Evolutionary conservation across 1,284 basidiomycete species (phyloP).

Genomic region (Golubevia sp.): DNA sequence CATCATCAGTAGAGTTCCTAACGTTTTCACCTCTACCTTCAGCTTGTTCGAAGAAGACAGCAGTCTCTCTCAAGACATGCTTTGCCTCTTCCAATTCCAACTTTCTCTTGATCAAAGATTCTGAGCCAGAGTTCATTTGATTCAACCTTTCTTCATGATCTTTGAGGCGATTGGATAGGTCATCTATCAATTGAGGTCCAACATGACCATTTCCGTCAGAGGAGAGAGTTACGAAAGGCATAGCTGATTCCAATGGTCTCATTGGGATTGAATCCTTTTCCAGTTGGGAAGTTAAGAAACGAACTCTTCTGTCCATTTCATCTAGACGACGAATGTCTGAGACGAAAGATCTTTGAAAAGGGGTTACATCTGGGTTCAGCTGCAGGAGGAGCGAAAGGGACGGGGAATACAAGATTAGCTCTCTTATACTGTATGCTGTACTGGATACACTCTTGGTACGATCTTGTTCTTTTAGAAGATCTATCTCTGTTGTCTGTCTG

Average conservation of each 20-base stretch:
- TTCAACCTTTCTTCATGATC: constrained; percentile 56
- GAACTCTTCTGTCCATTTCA: constrained; percentile 91
- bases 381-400: constrained; percentile 57
- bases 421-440: not conserved
- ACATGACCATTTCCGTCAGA: constrained; percentile 17
- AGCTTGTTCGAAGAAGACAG: constrained; percentile 93
- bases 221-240: constrained; percentile 44
- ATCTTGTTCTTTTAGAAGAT: constrained; percentile 7
- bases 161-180: constrained; percentile 43
- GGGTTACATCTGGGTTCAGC: constrained; percentile 92
- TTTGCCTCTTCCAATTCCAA: constrained; percentile 57
- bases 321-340: constrained; percentile 91
- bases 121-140: constrained; percentile 59
- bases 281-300: constrained; percentile 87
- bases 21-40: constrained; percentile 79
- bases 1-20: constrained; percentile 86
- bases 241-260: constrained; percentile 61
- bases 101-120: constrained; percentile 56
- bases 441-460: no score
- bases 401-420: not conserved
- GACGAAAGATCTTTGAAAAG: constrained; percentile 98
- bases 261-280: constrained; percentile 79
- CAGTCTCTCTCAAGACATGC: constrained; percentile 91
- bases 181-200: constrained; percentile 47
- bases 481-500: constrained; percentile 1